Conservation (phyloP, 192 early-diverging fungal genomes). For the Podila clonocystis region DNA sequence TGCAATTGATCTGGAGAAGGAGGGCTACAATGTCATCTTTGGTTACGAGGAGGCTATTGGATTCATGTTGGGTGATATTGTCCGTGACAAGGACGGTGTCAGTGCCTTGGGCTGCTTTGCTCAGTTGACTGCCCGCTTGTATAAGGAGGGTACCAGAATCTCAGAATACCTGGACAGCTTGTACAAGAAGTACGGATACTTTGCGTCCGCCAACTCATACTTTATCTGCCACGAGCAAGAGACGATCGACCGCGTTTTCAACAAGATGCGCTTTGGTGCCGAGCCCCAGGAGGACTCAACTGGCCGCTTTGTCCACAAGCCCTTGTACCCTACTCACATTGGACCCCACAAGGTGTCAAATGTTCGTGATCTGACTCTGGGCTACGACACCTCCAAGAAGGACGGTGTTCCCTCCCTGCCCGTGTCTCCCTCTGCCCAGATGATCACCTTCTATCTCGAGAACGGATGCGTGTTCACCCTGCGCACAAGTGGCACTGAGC, state of each 20-base stretch:
- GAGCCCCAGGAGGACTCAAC: conserved; percentile 33
- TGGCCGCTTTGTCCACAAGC: conserved; percentile 51
- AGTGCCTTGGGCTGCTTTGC: conserved; percentile 84
- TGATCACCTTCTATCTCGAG: conserved; percentile 89
- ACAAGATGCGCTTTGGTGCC: conserved; percentile 82
- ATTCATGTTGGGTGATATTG: conserved; percentile 80
- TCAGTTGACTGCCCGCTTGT: conserved; percentile 75
- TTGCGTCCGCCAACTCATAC: conserved; percentile 88
- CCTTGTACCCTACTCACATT: conserved; percentile 78
- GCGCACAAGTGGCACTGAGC: conserved; percentile 87
- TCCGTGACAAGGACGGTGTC: conserved; percentile 94
- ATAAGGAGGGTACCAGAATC: conserved; percentile 69
- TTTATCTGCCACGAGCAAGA: conserved; percentile 83
- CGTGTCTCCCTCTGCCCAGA: conserved; percentile 80
- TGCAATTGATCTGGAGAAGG: conserved; percentile 70
- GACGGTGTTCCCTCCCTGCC: conserved; percentile 75
- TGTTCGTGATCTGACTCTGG: conserved; percentile 89
- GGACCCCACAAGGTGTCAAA: conserved; percentile 72
- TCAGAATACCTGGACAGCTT: conserved; percentile 76
- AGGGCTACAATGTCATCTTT: conserved; percentile 79
- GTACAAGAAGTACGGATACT: conserved; percentile 85
- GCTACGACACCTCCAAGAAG: conserved; percentile 80
- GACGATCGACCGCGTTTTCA: conserved; percentile 79
- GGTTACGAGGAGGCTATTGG: conserved; percentile 97
- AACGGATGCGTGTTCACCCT: conserved; percentile 74